Evolutionary conservation across 2,329 filamentous ascomycete genomes (phyloP).

Genomic region (Aulographum hederae): DNA sequence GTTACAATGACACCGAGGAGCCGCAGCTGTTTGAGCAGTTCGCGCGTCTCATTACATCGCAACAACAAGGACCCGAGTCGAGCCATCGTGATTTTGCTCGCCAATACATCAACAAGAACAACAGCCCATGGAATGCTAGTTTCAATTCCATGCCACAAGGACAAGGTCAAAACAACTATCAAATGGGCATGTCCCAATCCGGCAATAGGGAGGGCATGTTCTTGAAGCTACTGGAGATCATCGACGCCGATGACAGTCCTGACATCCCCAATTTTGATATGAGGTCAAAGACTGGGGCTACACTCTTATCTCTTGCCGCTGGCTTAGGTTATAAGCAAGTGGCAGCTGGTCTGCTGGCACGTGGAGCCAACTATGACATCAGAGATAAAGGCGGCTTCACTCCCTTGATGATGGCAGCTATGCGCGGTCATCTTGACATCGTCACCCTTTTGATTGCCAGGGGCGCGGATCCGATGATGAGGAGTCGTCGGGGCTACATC

Average conservation of each 20-base stretch:
- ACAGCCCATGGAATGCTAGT: too few species aligned
- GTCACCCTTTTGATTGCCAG: constrained; percentile 55
- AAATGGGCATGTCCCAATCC: too few species aligned
- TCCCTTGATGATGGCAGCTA: constrained; percentile 62
- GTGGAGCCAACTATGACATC: constrained; percentile 59
- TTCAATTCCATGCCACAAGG: too few species aligned
- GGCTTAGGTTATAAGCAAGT: constrained; percentile 59
- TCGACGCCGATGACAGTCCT: constrained; percentile 59
- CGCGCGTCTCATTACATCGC: too few species aligned
- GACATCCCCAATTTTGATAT: constrained; percentile 50
- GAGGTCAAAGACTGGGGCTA: constrained; percentile 49
- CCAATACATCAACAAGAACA: too few species aligned
- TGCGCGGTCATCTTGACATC: constrained; percentile 59
- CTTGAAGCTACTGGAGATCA: constrained; percentile 56
- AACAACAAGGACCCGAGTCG: too few species aligned
- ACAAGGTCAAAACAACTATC: too few species aligned
- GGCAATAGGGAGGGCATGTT: constrained; percentile 52
- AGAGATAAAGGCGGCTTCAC: constrained; percentile 67
- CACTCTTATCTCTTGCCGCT: constrained; percentile 64
- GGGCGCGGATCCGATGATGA: constrained; percentile 52
- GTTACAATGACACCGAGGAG: too few species aligned
- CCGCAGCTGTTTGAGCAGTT: too few species aligned
- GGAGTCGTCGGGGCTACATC: constrained; percentile 51
- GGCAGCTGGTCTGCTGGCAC: constrained; percentile 55
- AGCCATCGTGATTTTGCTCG: too few species aligned